Base-by-base conservation (phyloP, 176 grass and related monocot genomes). In the Oryza nivara region DNA sequence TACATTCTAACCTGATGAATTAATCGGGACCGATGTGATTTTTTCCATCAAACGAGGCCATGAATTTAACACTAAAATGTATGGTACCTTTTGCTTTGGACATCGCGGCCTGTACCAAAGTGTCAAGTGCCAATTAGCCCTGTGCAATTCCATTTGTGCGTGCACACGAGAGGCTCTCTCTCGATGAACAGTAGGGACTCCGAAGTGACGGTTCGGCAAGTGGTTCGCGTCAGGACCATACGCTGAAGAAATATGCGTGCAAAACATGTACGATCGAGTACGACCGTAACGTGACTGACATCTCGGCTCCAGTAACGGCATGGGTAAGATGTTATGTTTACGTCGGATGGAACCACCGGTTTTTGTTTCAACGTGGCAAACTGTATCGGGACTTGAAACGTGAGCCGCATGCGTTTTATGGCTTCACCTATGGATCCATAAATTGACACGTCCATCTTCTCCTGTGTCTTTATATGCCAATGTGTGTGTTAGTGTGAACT, bases 381-480 rank as follows among this genome's bases (percentile, higher is more conserved):
- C 14, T 71, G 13, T 45, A 54, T 70, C 32, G 72, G 65, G 63
- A 81, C 65, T 72, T 75, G 88, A 19, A 76, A 76, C 72, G 38
- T 23, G 52, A 16, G 71, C 40, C 40, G 22, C 77, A 40, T 36
- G 47, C 47, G 47, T 49, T 13, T 49, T 56, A 5, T 19, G 16
- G 15, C 51, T 56, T 19, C 16, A 7, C 16, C 51, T 19, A 56
- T 56, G 51, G 51, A 19, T 56, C 15, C 51, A 20, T 19, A 56
- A 56, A 7, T 10, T 56, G 51, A 56, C 56, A 11, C 54, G 60
- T 32, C 70, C 58, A 20, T 67, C 22, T 68, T 25, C 1, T 45
- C 11, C 14, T 65, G 1, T 20, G 0, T 28, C 65, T 13, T 8
- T 19, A 13, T 72, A 28, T 63, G 16, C 12, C 10, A 8, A 70